These are phyloP conservation scores for Chenopodium formosanum DNA, from an alignment of 148 eudicot genomes.

Conservation along the genomic window DNA sequence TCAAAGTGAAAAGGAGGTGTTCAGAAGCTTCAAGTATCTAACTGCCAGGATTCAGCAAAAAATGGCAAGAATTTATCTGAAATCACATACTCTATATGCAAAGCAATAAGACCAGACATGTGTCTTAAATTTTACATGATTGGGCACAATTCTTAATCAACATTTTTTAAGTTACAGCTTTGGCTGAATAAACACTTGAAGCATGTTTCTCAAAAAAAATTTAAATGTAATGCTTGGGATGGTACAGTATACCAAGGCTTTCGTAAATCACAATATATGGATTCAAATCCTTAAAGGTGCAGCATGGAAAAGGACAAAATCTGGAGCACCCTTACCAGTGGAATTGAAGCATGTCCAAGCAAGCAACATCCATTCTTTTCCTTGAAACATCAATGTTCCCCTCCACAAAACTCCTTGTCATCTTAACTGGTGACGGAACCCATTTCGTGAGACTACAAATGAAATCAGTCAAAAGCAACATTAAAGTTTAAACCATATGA, in stretches of 20 bases:
- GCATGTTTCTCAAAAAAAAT: neutral
- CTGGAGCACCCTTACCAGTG: conserved; percentile 61
- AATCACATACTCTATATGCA: neutral
- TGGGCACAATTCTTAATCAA: neutral
- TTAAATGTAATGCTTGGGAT: neutral
- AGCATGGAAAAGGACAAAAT: neutral
- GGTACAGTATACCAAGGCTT: neutral
- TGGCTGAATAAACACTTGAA: neutral
- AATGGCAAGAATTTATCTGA: neutral
- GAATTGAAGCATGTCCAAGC: conserved; percentile 97
- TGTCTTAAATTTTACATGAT: neutral
- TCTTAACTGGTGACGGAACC: conserved; percentile 97
- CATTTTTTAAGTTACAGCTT: neutral
- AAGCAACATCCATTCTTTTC: conserved; percentile 91
- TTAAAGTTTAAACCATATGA: neutral
- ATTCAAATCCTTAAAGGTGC: neutral
- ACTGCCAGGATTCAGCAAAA: neutral
- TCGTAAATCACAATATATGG: neutral
- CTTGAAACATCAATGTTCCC: conserved; percentile 75
- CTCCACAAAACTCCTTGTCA: conserved; percentile 79
- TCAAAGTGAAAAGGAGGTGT: conserved; percentile 24
- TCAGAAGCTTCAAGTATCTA: conserved; percentile 7
- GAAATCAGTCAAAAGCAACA: neutral
- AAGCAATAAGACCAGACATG: neutral
- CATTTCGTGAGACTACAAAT: conserved; percentile 86